A percentile compares a stretch with the other conserved stretches of the same genome.
Conservation (phyloP, 2,329 filamentous ascomycete genomes). For the Mycosphaerelloides madeirae region DNA sequence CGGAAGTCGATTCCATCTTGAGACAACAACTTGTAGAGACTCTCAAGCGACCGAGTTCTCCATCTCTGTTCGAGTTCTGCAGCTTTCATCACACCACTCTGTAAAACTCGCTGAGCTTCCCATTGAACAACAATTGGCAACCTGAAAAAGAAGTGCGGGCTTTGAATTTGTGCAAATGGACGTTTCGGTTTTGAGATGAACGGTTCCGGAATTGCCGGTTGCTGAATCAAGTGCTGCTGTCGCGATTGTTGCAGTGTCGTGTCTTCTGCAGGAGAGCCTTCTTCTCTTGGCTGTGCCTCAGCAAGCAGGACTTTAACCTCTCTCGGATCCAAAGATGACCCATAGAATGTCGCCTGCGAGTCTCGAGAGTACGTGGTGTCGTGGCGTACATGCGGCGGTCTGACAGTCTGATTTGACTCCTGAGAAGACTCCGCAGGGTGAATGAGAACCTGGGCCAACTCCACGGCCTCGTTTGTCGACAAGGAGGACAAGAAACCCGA, state of each 20-base stretch:
- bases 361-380: background rate
- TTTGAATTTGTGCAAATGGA: constrained; percentile 11
- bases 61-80: constrained; percentile 11
- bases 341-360: constrained; percentile 4
- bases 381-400: background rate
- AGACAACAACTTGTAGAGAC: constrained; percentile 11
- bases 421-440: constrained; percentile 1
- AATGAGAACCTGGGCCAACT: too few species aligned
- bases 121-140: constrained; percentile 18
- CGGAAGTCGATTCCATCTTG: constrained; percentile 2
- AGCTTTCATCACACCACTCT: constrained; percentile 9
- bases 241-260: too few species aligned
- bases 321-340: background rate
- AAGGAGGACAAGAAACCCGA: constrained; percentile 9
- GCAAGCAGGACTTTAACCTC: background rate
- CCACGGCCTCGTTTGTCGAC: constrained; percentile 1
- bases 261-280: too few species aligned
- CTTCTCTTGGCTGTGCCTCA: background rate
- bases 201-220: background rate
- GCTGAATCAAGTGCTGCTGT: too few species aligned
- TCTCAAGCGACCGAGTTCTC: constrained; percentile 5
- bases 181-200: background rate
- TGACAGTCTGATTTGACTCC: constrained; percentile 6
- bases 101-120: constrained; percentile 22
- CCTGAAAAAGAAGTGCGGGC: constrained; percentile 11